A percentile compares a stretch with the other conserved stretches of the same genome.
Evolutionary conservation across 352 stramenopile genomes (phyloP).

Genomic region (Peronospora destructor): DNA sequence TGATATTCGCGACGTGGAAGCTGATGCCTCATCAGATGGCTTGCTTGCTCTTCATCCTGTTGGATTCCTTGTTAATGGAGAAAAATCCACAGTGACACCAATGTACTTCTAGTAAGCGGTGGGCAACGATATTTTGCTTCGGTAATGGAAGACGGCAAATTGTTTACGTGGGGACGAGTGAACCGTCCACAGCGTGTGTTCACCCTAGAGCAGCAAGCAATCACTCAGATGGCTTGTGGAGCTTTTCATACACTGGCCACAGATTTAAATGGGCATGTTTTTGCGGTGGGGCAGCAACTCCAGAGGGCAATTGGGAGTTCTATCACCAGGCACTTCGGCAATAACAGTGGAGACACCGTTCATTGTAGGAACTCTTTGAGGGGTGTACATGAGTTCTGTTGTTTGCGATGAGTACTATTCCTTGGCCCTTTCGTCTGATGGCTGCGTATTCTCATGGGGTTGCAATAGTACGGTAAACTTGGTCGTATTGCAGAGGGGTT

Average conservation of each 20-base stretch:
- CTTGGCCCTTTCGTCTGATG: no score
- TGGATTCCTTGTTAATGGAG: slow-evolving; percentile 14
- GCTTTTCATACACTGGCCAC: slow-evolving; percentile 68
- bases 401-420: no score
- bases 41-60: slow-evolving; percentile 15
- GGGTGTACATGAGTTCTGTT: no score
- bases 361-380: no score
- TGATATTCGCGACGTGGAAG: neutral
- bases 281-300: no score
- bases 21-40: neutral
- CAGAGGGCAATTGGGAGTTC: slow-evolving; percentile 44
- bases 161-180: no score
- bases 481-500: slow-evolving; percentile 35
- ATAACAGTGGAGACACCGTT: slow-evolving; percentile 30
- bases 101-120: slow-evolving; percentile 33
- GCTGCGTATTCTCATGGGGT: no score
- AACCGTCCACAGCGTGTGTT: slow-evolving; percentile 32
- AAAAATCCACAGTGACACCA: slow-evolving; percentile 6
- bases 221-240: slow-evolving; percentile 58
- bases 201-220: slow-evolving; percentile 26
- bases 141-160: no score
- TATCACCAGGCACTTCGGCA: slow-evolving; percentile 16
- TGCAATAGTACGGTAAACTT: slow-evolving; percentile 62
- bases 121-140: slow-evolving; percentile 59
- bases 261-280: no score